Percentiles rank a stretch among this genome's conserved stretches.
phyloP scores from a whole-genome alignment of 2,329 filamentous ascomycete species.

The Sporothrix brunneoviolacea region DNA sequence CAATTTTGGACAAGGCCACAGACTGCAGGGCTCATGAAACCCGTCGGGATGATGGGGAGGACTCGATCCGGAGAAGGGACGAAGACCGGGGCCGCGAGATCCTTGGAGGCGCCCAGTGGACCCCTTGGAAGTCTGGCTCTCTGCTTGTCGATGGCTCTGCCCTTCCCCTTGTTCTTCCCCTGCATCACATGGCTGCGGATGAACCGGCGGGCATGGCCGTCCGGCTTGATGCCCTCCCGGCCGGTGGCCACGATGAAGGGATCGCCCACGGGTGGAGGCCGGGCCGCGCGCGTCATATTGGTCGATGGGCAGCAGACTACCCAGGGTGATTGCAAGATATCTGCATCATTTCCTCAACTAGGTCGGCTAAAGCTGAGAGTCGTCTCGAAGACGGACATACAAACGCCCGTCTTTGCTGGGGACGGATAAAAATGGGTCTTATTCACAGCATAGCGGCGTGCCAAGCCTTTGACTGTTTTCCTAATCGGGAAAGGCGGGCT shows the following conservation, averaged over 20 bases:
- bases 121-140: background rate
- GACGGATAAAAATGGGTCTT: conserved; percentile 3
- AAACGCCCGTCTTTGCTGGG: too few relatives aligned
- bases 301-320: too few relatives aligned
- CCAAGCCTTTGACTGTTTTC: conserved; percentile 5
- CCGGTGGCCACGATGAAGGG: conserved; percentile 5
- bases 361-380: too few relatives aligned
- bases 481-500: conserved; percentile 4
- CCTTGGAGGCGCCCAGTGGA: too few relatives aligned
- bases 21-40: background rate
- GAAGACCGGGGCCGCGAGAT: too few relatives aligned
- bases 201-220: conserved; percentile 27
- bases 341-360: too few relatives aligned
- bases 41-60: background rate
- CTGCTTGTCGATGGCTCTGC: background rate
- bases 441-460: background rate
- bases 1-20: background rate
- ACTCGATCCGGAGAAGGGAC: background rate
- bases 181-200: conserved; percentile 38
- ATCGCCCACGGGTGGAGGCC: conserved; percentile 5
- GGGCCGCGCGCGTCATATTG: background rate
- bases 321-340: too few relatives aligned
- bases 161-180: conserved; percentile 29
- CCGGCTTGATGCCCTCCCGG: conserved; percentile 20
- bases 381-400: too few relatives aligned